Evolutionary conservation across 192 early-diverging fungal genomes (phyloP).

Genomic region (Pilaira anomala): DNA sequence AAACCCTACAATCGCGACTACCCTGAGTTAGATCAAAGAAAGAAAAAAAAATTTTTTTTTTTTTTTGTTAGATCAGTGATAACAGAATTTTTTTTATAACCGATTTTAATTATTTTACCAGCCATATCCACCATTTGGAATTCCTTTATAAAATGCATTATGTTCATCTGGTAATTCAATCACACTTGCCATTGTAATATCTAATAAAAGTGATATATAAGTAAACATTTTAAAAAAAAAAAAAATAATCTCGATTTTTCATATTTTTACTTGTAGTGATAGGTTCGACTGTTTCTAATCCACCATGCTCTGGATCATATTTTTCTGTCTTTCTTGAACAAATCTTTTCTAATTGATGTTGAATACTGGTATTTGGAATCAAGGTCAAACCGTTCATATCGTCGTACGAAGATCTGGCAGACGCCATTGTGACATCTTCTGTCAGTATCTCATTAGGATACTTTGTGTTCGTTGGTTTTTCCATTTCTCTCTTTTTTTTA

Average conservation of each 20-base stretch:
- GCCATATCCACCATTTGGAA: constrained; percentile 17
- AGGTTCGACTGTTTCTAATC: not conserved
- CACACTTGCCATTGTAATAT: constrained; percentile 3
- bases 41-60: too few species aligned
- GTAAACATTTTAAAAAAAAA: not conserved
- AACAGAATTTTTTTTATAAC: too few species aligned
- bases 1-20: constrained; percentile 2
- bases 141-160: constrained; percentile 7
- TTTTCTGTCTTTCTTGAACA: constrained; percentile 4
- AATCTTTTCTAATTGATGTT: not conserved
- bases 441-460: not conserved
- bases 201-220: not conserved
- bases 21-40: not conserved
- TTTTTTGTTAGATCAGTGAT: too few species aligned
- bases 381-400: not conserved
- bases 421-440: not conserved
- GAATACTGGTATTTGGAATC: not conserved
- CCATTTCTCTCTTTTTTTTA: not conserved
- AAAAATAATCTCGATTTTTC: not conserved
- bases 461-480: not conserved
- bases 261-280: constrained; percentile 4
- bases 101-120: constrained; percentile 11
- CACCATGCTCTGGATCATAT: constrained; percentile 1
- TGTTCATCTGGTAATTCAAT: constrained; percentile 7
- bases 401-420: not conserved